Evolutionary conservation across 352 stramenopile species (phyloP).

Genomic region (Saprolegnia diclina): DNA sequence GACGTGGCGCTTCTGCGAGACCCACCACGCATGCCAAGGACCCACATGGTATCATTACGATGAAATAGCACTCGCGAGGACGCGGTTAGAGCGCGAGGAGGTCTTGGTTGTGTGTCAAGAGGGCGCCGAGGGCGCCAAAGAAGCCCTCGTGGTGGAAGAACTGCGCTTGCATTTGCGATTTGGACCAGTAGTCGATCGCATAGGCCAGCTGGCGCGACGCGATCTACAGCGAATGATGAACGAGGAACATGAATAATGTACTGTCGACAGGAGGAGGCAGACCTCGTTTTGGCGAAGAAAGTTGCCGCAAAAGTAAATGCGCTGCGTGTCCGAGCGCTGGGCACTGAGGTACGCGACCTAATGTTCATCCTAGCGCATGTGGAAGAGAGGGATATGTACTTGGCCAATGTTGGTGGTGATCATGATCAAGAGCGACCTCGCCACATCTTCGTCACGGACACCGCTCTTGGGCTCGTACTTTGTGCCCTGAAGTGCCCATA

Average conservation of each 20-base stretch:
- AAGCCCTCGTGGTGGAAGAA: conserved; percentile 97
- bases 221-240: conserved; percentile 51
- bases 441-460: conserved; percentile 90
- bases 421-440: conserved; percentile 95
- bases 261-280: not conserved
- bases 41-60: no score
- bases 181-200: conserved; percentile 97
- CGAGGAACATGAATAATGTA: not conserved
- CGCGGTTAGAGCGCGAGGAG: not conserved
- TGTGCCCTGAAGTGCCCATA: conserved; percentile 9
- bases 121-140: conserved; percentile 95
- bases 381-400: no score
- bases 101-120: conserved; percentile 55
- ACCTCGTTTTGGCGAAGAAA: conserved; percentile 96
- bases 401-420: conserved; percentile 97
- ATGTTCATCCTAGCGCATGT: no score
- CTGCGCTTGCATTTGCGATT: conserved; percentile 81
- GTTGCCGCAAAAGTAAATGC: conserved; percentile 95
- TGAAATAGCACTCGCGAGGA: no score
- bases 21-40: no score
- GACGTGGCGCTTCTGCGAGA: no score
- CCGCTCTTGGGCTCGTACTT: conserved; percentile 28
- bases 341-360: conserved; percentile 96
- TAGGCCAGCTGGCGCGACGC: conserved; percentile 83
- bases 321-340: conserved; percentile 81